Evolutionary conservation across 2,329 filamentous ascomycete species (phyloP).

Genomic region (Thermoascus crustaceus): DNA sequence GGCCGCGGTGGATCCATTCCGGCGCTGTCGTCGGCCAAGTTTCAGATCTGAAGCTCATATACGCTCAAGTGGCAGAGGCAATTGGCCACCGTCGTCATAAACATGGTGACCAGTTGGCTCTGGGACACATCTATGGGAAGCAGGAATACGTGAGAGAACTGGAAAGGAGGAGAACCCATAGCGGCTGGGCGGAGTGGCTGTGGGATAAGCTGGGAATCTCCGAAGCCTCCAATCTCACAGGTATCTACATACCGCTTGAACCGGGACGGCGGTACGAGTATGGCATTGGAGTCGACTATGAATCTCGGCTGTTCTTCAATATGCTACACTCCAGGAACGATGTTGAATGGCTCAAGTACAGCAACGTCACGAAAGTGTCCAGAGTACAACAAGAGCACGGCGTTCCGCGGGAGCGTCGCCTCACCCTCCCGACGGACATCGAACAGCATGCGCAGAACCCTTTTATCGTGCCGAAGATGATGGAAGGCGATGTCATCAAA

Average conservation of each 20-base stretch:
- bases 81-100: slow-evolving; percentile 24
- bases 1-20: slow-evolving; percentile 43
- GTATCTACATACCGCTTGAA: slow-evolving; percentile 25
- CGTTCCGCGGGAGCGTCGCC: slow-evolving; percentile 30
- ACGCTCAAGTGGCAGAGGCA: slow-evolving; percentile 35
- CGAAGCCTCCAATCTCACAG: slow-evolving; percentile 29
- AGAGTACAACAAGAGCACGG: slow-evolving; percentile 26
- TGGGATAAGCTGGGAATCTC: slow-evolving; percentile 30
- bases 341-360: slow-evolving; percentile 34
- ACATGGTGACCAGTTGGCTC: slow-evolving; percentile 38
- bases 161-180: slow-evolving; percentile 27
- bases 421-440: slow-evolving; percentile 33
- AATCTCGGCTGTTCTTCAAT: slow-evolving; percentile 43
- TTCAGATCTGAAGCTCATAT: slow-evolving; percentile 41
- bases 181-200: slow-evolving; percentile 30
- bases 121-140: slow-evolving; percentile 45
- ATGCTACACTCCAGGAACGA: slow-evolving; percentile 32
- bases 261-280: slow-evolving; percentile 40
- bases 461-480: slow-evolving; percentile 24
- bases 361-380: slow-evolving; percentile 29
- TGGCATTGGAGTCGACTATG: slow-evolving; percentile 46
- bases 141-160: slow-evolving; percentile 46
- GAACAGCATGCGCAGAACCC: slow-evolving; percentile 23
- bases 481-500: slow-evolving; percentile 17
- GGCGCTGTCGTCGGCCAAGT: slow-evolving; percentile 45